A percentile compares a stretch with the other conserved stretches of the same genome.
These are phyloP conservation scores for Clitocybe nebularis DNA, from an alignment of 1,284 basidiomycete species.

Conservation along the genomic window DNA sequence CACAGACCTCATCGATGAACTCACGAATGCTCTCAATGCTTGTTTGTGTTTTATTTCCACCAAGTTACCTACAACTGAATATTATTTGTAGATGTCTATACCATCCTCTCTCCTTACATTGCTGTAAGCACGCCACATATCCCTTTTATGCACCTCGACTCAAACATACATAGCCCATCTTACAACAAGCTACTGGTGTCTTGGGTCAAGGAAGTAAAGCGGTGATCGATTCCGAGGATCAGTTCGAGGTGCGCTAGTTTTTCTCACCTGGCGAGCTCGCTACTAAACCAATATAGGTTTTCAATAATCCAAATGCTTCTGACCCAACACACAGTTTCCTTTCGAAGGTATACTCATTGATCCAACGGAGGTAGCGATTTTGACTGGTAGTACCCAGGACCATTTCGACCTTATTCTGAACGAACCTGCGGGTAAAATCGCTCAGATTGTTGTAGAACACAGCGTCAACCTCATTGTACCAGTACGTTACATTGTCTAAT, in stretches of 20 bases:
- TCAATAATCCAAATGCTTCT: constrained; percentile 65
- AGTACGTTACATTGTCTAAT: constrained; percentile 27
- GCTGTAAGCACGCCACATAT: constrained; percentile 30
- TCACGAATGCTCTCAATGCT: constrained; percentile 62
- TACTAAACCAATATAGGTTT: constrained; percentile 43
- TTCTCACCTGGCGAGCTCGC: constrained; percentile 1
- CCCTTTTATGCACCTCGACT: not conserved
- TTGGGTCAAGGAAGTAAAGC: constrained; percentile 64
- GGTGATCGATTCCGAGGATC: constrained; percentile 69
- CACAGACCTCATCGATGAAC: constrained; percentile 62
- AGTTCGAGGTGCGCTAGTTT: constrained; percentile 45
- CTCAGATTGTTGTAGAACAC: constrained; percentile 61
- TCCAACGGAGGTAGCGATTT: not conserved
- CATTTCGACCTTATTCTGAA: constrained; percentile 65
- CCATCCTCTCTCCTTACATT: constrained; percentile 66
- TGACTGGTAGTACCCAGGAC: too few relatives aligned
- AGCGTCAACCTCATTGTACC: constrained; percentile 60
- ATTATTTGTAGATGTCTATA: constrained; percentile 53
- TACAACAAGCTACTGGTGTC: constrained; percentile 53
- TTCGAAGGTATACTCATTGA: constrained; percentile 41
- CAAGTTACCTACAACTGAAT: constrained; percentile 8
- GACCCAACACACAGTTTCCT: constrained; percentile 72
- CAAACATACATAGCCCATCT: constrained; percentile 43
- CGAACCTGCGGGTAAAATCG: constrained; percentile 72
- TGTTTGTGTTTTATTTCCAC: constrained; percentile 33